A percentile compares a stretch with the other conserved stretches of the same genome.
phyloP scores from a whole-genome alignment of 129 eudicot genomes.

The Centella asiatica region DNA sequence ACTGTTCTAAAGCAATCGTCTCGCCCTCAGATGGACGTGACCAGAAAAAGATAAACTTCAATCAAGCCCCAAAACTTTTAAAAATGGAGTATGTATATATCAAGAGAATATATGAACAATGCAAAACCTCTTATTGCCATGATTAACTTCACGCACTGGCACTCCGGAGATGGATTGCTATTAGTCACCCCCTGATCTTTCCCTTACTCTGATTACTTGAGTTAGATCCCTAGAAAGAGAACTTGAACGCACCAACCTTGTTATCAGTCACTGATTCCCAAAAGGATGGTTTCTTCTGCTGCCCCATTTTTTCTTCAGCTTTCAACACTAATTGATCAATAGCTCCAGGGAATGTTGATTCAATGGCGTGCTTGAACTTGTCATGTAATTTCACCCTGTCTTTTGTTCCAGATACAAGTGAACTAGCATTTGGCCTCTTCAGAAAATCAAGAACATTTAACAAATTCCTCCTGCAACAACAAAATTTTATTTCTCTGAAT shows the following conservation, averaged over 20 bases:
- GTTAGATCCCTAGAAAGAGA: slow-evolving; percentile 49
- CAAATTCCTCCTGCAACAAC: slow-evolving; percentile 73
- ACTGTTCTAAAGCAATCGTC: not conserved
- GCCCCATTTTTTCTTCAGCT: slow-evolving; percentile 50
- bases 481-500: slow-evolving; percentile 1
- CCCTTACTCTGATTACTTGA: not conserved
- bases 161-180: not conserved
- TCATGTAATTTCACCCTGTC: slow-evolving; percentile 81
- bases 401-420: slow-evolving; percentile 84
- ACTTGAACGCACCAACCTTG: slow-evolving; percentile 72
- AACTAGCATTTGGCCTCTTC: slow-evolving; percentile 74
- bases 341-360: slow-evolving; percentile 62
- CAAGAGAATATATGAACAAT: no score
- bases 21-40: not conserved
- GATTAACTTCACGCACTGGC: not conserved
- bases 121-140: not conserved
- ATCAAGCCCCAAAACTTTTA: not conserved
- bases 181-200: not conserved
- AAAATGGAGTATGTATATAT: not conserved
- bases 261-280: slow-evolving; percentile 84
- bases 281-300: slow-evolving; percentile 58
- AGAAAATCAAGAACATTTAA: slow-evolving; percentile 78
- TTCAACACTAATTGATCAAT: slow-evolving; percentile 39
- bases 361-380: slow-evolving; percentile 76
- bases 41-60: not conserved